Evolutionary conservation across 768 basidiomycete genomes (phyloP).

Genomic region (Lyophyllum atratum): DNA sequence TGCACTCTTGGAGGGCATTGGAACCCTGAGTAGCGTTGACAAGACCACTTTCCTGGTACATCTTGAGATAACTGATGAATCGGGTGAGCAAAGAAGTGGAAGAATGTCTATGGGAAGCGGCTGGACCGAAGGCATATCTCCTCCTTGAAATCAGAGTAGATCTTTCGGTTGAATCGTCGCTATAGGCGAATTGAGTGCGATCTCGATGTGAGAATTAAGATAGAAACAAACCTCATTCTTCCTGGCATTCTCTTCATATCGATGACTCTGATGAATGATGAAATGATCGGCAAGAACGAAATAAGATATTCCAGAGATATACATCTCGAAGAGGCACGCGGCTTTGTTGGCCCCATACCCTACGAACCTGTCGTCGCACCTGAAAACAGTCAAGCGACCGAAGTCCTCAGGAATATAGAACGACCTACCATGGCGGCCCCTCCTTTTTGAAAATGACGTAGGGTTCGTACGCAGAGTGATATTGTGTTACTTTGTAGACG

Average conservation of each 20-base stretch:
- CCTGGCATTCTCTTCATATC: constrained; percentile 75
- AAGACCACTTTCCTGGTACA: constrained; percentile 51
- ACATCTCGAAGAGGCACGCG: constrained; percentile 90
- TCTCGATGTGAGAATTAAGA: neutral
- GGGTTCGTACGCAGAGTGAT: constrained; percentile 87
- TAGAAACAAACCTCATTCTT: constrained; percentile 57
- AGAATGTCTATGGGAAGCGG: neutral
- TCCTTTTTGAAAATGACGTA: constrained; percentile 83
- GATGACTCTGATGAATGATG: constrained; percentile 84
- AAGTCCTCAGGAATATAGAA: constrained; percentile 2
- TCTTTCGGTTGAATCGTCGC: constrained; percentile 75
- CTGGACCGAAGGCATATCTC: constrained; percentile 69
- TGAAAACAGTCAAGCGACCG: constrained; percentile 26
- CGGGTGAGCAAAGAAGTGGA: neutral
- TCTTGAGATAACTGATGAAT: constrained; percentile 58
- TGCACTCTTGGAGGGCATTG: constrained; percentile 65
- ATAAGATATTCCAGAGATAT: constrained; percentile 81
- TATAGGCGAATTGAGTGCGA: constrained; percentile 25
- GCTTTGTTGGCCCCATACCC: constrained; percentile 95
- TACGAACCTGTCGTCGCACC: constrained; percentile 91
- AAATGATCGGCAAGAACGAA: constrained; percentile 88
- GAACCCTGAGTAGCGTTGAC: constrained; percentile 51
- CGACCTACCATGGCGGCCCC: constrained; percentile 67
- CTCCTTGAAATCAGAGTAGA: constrained; percentile 79
- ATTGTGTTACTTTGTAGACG: constrained; percentile 74